These are phyloP conservation scores for Patellifolia procumbens DNA, from an alignment of 179 eudicot species.

Conservation along the genomic window DNA sequence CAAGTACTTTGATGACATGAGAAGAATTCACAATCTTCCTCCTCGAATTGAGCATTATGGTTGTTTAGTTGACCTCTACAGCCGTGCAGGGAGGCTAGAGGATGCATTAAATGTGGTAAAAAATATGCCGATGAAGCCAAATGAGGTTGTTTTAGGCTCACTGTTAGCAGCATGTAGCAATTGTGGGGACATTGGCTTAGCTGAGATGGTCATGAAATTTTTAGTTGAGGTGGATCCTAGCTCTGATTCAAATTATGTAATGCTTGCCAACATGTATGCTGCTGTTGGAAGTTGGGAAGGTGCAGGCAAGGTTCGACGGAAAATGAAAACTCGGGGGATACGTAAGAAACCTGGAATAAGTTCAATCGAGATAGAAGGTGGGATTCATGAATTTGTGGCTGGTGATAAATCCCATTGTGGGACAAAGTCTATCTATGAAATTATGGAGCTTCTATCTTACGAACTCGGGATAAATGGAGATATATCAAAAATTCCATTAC, in stretches of 20 bases:
- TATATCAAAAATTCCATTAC: slow-evolving; percentile 27
- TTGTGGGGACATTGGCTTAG: slow-evolving; percentile 51
- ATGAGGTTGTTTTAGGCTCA: slow-evolving; percentile 67
- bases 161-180: slow-evolving; percentile 66
- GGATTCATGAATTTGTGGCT: slow-evolving; percentile 62
- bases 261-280: slow-evolving; percentile 73
- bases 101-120: slow-evolving; percentile 57
- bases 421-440: slow-evolving; percentile 40
- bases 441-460: slow-evolving; percentile 45
- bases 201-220: slow-evolving; percentile 57
- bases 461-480: slow-evolving; percentile 39
- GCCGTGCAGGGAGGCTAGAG: slow-evolving; percentile 71
- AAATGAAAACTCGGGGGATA: slow-evolving; percentile 61
- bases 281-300: slow-evolving; percentile 67
- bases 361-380: slow-evolving; percentile 57
- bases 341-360: slow-evolving; percentile 70
- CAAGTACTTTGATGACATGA: slow-evolving; percentile 49
- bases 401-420: slow-evolving; percentile 61
- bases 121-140: slow-evolving; percentile 74
- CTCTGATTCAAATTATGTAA: slow-evolving; percentile 59
- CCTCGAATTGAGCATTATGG: slow-evolving; percentile 78
- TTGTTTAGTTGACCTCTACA: slow-evolving; percentile 65
- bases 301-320: slow-evolving; percentile 59
- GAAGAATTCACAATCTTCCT: slow-evolving; percentile 36
- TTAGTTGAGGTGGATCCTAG: slow-evolving; percentile 47